Conservation (phyloP, 1,139 yeast genomes). For the Kodamaea plutei region DNA sequence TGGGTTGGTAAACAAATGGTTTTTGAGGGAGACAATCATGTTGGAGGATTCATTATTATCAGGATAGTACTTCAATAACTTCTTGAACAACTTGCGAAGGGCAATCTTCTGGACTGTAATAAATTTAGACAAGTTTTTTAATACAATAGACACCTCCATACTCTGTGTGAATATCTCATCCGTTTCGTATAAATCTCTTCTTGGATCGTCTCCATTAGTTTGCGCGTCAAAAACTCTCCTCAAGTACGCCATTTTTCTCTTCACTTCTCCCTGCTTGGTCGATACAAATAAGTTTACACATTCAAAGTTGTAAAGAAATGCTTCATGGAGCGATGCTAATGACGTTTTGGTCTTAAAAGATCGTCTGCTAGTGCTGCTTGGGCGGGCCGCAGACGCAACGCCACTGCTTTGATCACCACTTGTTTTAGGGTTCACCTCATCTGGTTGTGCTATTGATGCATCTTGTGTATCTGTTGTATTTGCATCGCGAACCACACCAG, state of each 20-base stretch:
- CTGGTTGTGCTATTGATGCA: too few relatives aligned
- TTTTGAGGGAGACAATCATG: slow-evolving; percentile 35
- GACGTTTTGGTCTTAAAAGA: too few relatives aligned
- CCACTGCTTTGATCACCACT: too few relatives aligned
- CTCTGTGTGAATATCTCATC: slow-evolving; percentile 33
- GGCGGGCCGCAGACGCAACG: too few relatives aligned
- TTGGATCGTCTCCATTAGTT: slow-evolving; percentile 13
- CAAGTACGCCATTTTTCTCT: slow-evolving; percentile 25
- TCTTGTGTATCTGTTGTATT: slow-evolving; percentile 20
- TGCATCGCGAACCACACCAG: too few relatives aligned
- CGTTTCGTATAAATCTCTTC: slow-evolving; percentile 19
- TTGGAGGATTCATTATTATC: slow-evolving; percentile 34
- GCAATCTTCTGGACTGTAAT: slow-evolving; percentile 80
- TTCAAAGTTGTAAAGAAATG: slow-evolving; percentile 48
- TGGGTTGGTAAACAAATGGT: slow-evolving; percentile 34
- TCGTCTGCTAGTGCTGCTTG: too few relatives aligned
- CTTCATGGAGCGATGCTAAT: slow-evolving; percentile 23
- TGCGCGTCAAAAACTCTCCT: slow-evolving; percentile 9
- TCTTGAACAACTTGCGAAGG: slow-evolving; percentile 73
- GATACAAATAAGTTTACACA: slow-evolving; percentile 55
- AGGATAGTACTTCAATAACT: slow-evolving; percentile 61
- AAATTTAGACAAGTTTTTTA: slow-evolving; percentile 71
- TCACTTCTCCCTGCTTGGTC: slow-evolving; percentile 64
- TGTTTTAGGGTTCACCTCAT: slow-evolving; percentile 10
- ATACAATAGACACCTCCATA: slow-evolving; percentile 50